Evolutionary conservation across 2,329 filamentous ascomycete species (phyloP), one percentile per base, ranked within the genome.

Genomic region (Fusarium penzigii): DNA sequence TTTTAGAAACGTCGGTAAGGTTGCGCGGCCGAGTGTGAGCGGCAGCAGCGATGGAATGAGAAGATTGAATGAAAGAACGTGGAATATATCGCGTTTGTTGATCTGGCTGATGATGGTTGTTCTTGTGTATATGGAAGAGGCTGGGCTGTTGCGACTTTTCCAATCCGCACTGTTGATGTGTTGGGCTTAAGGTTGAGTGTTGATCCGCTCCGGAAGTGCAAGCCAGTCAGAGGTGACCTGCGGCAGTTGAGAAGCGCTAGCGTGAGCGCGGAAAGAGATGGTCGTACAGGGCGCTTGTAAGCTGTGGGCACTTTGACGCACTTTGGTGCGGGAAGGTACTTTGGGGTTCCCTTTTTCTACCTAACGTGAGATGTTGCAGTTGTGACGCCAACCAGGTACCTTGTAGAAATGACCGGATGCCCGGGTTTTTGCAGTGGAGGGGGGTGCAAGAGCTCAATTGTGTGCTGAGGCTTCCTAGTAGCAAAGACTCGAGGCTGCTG

Each of bases 141-240:
- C 65, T 68, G 68, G 70, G 65, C 68, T 72, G 70, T 72, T 60
- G 71, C 63, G 63, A 68, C 65, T 72, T 71, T 74, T 71, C 66
- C 68, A 72, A 73, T 73, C 70, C 71, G 71, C 71, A 74, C 71
- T 74, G 70, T 74, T 56, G 66, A 63, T 62, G 61, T 61, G 61
- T 62, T 44, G 55, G 44, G 39, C 48, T 62, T 64, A 69, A 71
- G 69, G 70, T 72, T 71, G 70, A 70, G 69, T 66, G 69, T 72
- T 72, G 69, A 70, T 71, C 68, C 68, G 68, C 63, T 70, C 67
- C 66, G 69, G 65, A 51, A 44, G 53, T 48, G 49, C 53, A 52
- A 56, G 12, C 67, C 66, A 70, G 56, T 72, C 60, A 71, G 44
- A 65, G 44, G 48, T 49, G 44, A 50, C 48, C 55, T 57, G 51